phyloP scores from a whole-genome alignment of 176 grass and related monocot species.

The Lolium perenne region DNA sequence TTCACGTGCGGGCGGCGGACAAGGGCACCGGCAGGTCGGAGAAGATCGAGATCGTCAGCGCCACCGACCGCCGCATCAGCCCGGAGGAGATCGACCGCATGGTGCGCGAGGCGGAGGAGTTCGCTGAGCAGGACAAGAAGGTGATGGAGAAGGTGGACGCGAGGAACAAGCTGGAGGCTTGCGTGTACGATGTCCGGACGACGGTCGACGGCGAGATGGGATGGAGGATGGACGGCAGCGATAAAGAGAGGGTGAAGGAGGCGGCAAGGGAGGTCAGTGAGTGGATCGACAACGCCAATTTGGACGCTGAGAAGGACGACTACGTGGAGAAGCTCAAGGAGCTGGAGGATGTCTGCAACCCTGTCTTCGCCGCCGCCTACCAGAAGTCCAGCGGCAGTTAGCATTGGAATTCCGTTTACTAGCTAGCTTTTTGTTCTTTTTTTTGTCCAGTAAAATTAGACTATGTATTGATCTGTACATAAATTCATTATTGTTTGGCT shows the following conservation, averaged over 20 bases:
- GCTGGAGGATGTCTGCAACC: slow-evolving; percentile 35
- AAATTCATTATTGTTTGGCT: too few relatives aligned
- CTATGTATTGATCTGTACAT: too few relatives aligned
- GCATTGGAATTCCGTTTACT: background rate
- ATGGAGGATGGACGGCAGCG: slow-evolving; percentile 20
- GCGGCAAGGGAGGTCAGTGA: slow-evolving; percentile 24
- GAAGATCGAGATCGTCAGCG: slow-evolving; percentile 48
- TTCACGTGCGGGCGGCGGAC: too few relatives aligned
- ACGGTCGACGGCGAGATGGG: slow-evolving; percentile 25
- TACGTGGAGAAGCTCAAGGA: too few relatives aligned
- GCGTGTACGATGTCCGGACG: slow-evolving; percentile 1
- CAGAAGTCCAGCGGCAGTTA: slow-evolving; percentile 16
- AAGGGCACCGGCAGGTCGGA: too few relatives aligned
- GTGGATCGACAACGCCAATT: slow-evolving; percentile 27
- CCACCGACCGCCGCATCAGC: background rate
- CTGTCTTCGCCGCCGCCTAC: slow-evolving; percentile 4
- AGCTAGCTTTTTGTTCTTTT: too few relatives aligned
- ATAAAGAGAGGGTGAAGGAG: slow-evolving; percentile 31
- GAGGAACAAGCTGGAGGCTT: slow-evolving; percentile 38
- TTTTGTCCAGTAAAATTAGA: too few relatives aligned
- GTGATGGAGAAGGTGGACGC: slow-evolving; percentile 38
- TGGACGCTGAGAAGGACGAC: background rate
- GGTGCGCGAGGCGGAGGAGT: too few relatives aligned
- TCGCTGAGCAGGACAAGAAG: slow-evolving; percentile 44
- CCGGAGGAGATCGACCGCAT: slow-evolving; percentile 10